These are phyloP conservation scores for Capniomyces stellatus DNA, from an alignment of 371 early-diverging fungal genomes.

Conservation along the genomic window DNA sequence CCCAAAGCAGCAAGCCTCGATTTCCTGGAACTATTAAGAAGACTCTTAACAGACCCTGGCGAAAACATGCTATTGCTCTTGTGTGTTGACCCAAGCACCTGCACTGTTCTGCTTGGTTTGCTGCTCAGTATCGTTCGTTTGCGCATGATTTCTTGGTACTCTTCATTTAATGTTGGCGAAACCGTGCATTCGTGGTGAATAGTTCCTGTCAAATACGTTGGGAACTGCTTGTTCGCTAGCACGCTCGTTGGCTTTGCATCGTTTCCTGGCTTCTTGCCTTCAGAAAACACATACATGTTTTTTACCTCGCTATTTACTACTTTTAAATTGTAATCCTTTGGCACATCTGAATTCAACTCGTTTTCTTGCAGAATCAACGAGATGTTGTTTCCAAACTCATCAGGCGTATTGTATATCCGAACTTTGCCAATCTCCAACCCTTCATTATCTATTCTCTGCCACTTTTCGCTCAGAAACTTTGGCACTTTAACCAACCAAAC, in stretches of 20 bases:
- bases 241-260: slow-evolving; percentile 24
- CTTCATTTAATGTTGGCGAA: slow-evolving; percentile 38
- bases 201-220: slow-evolving; percentile 41
- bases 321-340: slow-evolving; percentile 55
- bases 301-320: slow-evolving; percentile 42
- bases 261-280: slow-evolving; percentile 27
- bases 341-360: slow-evolving; percentile 31
- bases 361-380: slow-evolving; percentile 42
- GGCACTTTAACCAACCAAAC: slow-evolving; percentile 90
- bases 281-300: slow-evolving; percentile 62
- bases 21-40: background rate
- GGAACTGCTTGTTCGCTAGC: slow-evolving; percentile 21
- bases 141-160: slow-evolving; percentile 61
- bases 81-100: slow-evolving; percentile 27
- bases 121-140: slow-evolving; percentile 39
- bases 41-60: slow-evolving; percentile 36
- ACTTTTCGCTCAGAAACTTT: slow-evolving; percentile 62
- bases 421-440: slow-evolving; percentile 53
- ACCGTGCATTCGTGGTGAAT: slow-evolving; percentile 69
- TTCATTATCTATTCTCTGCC: slow-evolving; percentile 47
- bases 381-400: slow-evolving; percentile 26
- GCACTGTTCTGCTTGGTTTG: slow-evolving; percentile 32
- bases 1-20: slow-evolving; percentile 13
- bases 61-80: slow-evolving; percentile 35
- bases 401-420: slow-evolving; percentile 46